A percentile compares a stretch with the other conserved stretches of the same genome.
Conservation (phyloP, 192 early-diverging fungal species). For the Rhizoclosmatium globosum region DNA sequence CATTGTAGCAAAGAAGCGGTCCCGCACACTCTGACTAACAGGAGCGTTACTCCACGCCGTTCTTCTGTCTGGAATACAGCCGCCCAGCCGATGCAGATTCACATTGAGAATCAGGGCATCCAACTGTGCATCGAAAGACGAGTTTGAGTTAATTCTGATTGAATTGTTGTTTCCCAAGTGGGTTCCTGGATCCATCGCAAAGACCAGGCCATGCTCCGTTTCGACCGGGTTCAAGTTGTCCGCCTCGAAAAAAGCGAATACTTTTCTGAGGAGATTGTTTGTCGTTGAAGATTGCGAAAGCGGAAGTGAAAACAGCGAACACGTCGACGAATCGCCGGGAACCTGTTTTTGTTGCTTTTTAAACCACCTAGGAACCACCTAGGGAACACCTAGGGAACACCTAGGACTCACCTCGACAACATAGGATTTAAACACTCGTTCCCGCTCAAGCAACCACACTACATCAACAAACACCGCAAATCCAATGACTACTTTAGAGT, state of each 20-base stretch:
- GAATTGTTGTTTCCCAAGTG: background rate
- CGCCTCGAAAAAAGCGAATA: constrained; percentile 9
- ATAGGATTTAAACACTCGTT: constrained; percentile 8
- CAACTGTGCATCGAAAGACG: background rate
- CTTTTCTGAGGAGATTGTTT: background rate
- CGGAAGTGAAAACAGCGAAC: background rate
- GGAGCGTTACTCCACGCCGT: background rate
- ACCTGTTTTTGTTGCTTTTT: background rate
- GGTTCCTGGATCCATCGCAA: background rate
- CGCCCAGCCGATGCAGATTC: background rate
- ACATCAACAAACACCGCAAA: constrained; percentile 15
- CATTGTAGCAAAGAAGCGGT: constrained; percentile 1
- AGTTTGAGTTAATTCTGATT: background rate
- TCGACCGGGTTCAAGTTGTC: background rate
- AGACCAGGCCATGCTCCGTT: background rate
- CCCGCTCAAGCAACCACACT: constrained; percentile 12
- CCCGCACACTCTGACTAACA: background rate
- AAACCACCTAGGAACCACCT: too few relatives aligned
- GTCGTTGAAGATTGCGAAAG: background rate
- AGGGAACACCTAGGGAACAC: background rate
- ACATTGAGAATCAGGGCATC: background rate
- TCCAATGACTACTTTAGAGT: background rate
- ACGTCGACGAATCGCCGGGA: background rate
- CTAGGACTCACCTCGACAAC: background rate
- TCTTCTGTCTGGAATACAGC: background rate